These are phyloP conservation scores for Staphylotrichum tortipilum DNA, from an alignment of 495 filamentous ascomycete species.

Conservation along the genomic window DNA sequence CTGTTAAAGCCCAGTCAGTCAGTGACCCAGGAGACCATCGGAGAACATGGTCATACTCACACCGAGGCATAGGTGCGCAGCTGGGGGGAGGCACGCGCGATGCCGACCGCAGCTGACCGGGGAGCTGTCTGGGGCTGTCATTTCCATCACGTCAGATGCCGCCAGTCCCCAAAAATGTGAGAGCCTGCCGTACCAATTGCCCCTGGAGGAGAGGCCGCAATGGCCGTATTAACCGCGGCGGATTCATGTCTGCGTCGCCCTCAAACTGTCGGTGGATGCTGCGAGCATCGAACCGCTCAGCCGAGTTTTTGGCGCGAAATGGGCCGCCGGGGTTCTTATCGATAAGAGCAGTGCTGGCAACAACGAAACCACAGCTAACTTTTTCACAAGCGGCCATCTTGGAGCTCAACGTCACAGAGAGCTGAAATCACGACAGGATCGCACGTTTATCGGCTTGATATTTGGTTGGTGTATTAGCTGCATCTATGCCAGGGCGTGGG, in stretches of 20 bases:
- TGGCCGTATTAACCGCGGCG: constrained; percentile 29
- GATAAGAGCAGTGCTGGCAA: constrained; percentile 24
- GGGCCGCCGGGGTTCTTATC: constrained; percentile 24
- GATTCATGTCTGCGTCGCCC: constrained; percentile 24
- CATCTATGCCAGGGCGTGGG: no score
- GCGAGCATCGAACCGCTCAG: constrained; percentile 4
- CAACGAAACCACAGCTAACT: not conserved
- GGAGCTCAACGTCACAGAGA: no score
- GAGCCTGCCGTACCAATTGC: constrained; percentile 18
- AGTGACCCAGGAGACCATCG: not conserved
- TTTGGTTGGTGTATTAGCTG: constrained; percentile 1
- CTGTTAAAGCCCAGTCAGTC: not conserved
- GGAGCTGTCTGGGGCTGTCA: constrained; percentile 17
- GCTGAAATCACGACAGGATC: not conserved
- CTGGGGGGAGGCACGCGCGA: constrained; percentile 17
- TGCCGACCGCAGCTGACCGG: constrained; percentile 12
- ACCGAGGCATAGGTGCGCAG: constrained; percentile 21
- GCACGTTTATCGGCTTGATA: not conserved
- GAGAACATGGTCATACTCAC: constrained; percentile 9
- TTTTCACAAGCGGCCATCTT: no score
- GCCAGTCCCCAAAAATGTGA: not conserved
- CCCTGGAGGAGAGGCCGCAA: constrained; percentile 23
- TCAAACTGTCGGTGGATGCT: constrained; percentile 13
- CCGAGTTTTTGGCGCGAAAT: constrained; percentile 22
- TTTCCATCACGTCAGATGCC: constrained; percentile 5